Evolutionary conservation across 202 grass and related monocot genomes (phyloP), one percentile per base, ranked within the genome.

Genomic region (Panicum hallii): DNA sequence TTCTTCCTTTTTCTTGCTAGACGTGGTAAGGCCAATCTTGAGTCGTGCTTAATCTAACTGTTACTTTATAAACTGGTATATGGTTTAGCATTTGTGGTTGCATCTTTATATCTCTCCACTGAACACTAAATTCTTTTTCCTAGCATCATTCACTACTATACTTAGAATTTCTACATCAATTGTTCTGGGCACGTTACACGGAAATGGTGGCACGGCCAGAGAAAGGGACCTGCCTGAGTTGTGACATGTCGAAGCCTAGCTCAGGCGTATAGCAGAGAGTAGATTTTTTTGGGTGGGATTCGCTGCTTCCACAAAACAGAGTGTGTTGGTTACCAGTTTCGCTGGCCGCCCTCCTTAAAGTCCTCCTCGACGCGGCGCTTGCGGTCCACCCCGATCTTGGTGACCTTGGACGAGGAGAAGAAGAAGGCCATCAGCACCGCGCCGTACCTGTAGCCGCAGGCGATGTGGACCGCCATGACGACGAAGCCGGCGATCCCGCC

Each of bases 291-390:
- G 15, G 15, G 42, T 48, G 14, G 8, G 56, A 77, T 77, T 78
- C 20, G 7, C 0, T 42, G 48, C 30, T 22, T 40, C 6, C 16
- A 40, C 38, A 56, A 20, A 56, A 41, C 5, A 26, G 20, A 26
- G 20, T 9, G 11, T 1, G 9, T 54, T 20, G 11, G 6, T 83
- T 83, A 97, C 95, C 95, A 98, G 75, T 95, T 95, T 43, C 95
- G 84, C 83, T 98, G 95, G 0, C 95, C 95, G n/a, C 95, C 93
- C 85, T 98, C 93, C 89, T 95, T 95, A 82, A 95, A 98, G 55
- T 89, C 85, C 40, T 93, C 95, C 43, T 92, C 95, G 63, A 93
- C 34, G 20, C 72, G 65, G 49, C 89, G 85, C 83, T 98, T 98
- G 85, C 87, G 85, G 72, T 93, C 87, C 90, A 87, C 82, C 15